Percentiles rank a stretch among this genome's conserved stretches.
Conservation (phyloP, 176 grass and related monocot species). For the Thalia dealbata region DNA sequence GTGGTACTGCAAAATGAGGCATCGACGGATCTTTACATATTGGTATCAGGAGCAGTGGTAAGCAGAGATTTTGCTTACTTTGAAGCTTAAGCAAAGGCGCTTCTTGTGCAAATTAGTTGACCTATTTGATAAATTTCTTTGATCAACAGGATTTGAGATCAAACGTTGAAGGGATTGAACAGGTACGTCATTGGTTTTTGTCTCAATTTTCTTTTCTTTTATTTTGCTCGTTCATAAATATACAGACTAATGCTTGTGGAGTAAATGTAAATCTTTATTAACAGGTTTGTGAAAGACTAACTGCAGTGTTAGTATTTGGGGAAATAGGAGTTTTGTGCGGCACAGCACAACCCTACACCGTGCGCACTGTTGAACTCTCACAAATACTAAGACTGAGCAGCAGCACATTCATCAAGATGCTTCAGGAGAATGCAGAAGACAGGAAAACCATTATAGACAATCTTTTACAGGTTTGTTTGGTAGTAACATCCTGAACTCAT, state of each 20-base stretch:
- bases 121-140: not conserved
- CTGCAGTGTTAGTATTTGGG: constrained; percentile 54
- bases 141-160: constrained; percentile 40
- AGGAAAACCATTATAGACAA: constrained; percentile 50
- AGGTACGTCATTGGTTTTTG: constrained; percentile 18
- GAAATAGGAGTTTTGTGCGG: constrained; percentile 49
- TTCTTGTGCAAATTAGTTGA: not conserved
- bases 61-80: constrained; percentile 13
- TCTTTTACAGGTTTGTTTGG: constrained; percentile 39
- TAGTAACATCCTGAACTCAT: not conserved
- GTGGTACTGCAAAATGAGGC: constrained; percentile 57
- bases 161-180: constrained; percentile 26
- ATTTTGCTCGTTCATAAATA: not conserved
- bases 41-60: constrained; percentile 77
- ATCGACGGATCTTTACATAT: constrained; percentile 56
- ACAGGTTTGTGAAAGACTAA: constrained; percentile 38
- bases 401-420: constrained; percentile 36
- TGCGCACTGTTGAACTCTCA: constrained; percentile 52
- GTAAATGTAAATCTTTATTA: not conserved
- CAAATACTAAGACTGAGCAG: constrained; percentile 55
- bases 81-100: not conserved
- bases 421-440: constrained; percentile 48
- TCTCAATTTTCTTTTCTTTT: not conserved
- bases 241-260: not conserved
- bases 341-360: constrained; percentile 46